Percentiles rank a stretch among this genome's conserved stretches.
Conservation (phyloP, 257 asterid genomes). For the Fraxinus excelsior region DNA sequence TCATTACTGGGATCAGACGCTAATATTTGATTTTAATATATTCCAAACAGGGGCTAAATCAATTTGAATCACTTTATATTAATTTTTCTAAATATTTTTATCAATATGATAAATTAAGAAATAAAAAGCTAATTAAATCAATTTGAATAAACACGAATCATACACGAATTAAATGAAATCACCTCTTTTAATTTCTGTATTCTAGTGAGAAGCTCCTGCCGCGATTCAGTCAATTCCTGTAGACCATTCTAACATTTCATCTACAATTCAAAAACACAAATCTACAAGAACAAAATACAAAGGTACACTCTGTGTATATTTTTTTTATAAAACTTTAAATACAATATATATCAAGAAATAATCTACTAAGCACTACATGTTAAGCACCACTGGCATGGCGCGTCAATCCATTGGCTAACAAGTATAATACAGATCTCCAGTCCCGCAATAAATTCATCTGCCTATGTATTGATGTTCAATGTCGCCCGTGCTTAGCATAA, state of each 20-base stretch:
- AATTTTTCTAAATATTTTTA: background rate
- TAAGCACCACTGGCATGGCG: too few relatives aligned
- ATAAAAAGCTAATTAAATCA: background rate
- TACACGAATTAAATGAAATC: background rate
- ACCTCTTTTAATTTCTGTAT: conserved; percentile 88
- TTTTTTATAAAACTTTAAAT: too few relatives aligned
- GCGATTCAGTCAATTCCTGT: conserved; percentile 81
- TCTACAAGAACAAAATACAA: background rate
- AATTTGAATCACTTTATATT: background rate
- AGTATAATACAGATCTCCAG: too few relatives aligned
- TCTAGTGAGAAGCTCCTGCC: conserved; percentile 75
- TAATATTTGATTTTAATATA: too few relatives aligned
- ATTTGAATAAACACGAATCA: background rate
- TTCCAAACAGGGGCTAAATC: background rate
- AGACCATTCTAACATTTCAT: conserved; percentile 11
- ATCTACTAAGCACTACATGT: too few relatives aligned
- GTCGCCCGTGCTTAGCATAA: too few relatives aligned
- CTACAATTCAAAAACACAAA: background rate
- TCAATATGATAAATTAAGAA: conserved; percentile 8
- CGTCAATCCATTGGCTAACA: too few relatives aligned
- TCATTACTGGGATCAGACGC: too few relatives aligned
- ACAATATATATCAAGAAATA: too few relatives aligned
- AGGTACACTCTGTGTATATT: background rate
- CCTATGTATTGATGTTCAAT: too few relatives aligned
- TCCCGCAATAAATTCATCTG: too few relatives aligned